phyloP scores from a whole-genome alignment of 495 filamentous ascomycete genomes.

The Astrothelium macrocarpum region DNA sequence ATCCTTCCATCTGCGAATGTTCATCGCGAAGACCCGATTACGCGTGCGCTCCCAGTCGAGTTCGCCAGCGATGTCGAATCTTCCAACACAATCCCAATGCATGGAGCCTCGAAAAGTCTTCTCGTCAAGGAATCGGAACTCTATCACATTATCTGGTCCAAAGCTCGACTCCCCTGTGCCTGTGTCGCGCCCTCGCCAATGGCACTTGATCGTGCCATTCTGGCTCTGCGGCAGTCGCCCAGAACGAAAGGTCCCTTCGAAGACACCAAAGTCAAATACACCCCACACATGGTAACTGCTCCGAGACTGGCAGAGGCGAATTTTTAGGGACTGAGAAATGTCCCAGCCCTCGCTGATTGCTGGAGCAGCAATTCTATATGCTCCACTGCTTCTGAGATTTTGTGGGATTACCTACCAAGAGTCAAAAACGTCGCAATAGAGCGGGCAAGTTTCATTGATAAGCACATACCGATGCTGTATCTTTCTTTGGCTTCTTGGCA shows the following conservation, averaged over 20 bases:
- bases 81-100: not conserved
- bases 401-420: not conserved
- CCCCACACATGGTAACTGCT: not conserved
- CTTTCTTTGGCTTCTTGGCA: not conserved
- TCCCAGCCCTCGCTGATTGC: not conserved
- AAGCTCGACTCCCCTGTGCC: not conserved
- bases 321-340: not conserved
- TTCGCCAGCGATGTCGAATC: slow-evolving; percentile 3
- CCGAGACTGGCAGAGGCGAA: not conserved
- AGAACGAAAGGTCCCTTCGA: not conserved
- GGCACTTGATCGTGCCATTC: not conserved
- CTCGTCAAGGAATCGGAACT: slow-evolving; percentile 1
- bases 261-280: not conserved
- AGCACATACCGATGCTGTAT: not conserved
- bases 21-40: slow-evolving; percentile 1
- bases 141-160: not conserved
- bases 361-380: not conserved
- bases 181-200: not conserved
- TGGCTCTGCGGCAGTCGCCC: not conserved
- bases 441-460: slow-evolving; percentile 1
- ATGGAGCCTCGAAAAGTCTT: slow-evolving; percentile 4
- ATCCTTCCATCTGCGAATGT: slow-evolving; percentile 4
- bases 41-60: slow-evolving; percentile 1
- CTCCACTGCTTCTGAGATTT: not conserved
- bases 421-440: not conserved